Base-by-base conservation (phyloP, 2,329 filamentous ascomycete species). In the Colletotrichum graminicola region DNA sequence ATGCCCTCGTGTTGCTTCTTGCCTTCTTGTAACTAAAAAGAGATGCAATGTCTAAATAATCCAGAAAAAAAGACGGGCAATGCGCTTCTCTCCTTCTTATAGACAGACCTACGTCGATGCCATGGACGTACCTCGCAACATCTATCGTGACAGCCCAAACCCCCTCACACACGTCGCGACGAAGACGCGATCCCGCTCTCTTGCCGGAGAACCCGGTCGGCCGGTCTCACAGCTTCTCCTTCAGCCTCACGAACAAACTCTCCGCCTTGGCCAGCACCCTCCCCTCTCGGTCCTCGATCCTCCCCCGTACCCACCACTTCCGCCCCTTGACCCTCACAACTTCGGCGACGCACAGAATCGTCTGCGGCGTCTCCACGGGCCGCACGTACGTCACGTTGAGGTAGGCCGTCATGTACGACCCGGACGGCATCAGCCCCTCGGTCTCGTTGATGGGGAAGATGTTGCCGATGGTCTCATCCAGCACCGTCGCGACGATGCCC, bases 391-490 rank as follows among this genome's bases (percentile, higher is more conserved):
- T 78, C 7, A 82, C 78, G 10, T 81, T 77, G 32, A 84, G 71
- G 8, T 75, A 77, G 0, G 76, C 82, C 26, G 82, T 84, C 39
- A 84, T 76, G 66, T 75, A 80, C 43, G 73, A 73, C 0, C 74
- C 74, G 41, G 74, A 73, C 47, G 78, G 79, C 1, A 76, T 73
- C 32, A 75, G 72, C 0, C 76, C 78, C 4, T 76, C 64, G 68
- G 81, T 80, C 26, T 73, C 64, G 61, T 84, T 84, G 39, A 84
- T 71, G 54, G 81, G 80, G 41, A 80, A 77, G 29, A 84, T 66
- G 3, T 75, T 74, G 5, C 81, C 80, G 74, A 81, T 79, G 14
- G 77, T 75, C 77, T 83, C 82, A 59, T 84, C 82, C 36, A 81
- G 71, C 61, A 84, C 70, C 18, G 82, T 75, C 62, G 79, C 78